Base-by-base conservation (phyloP, 148 eudicot species). In the Vaccinium myrtillus region DNA sequence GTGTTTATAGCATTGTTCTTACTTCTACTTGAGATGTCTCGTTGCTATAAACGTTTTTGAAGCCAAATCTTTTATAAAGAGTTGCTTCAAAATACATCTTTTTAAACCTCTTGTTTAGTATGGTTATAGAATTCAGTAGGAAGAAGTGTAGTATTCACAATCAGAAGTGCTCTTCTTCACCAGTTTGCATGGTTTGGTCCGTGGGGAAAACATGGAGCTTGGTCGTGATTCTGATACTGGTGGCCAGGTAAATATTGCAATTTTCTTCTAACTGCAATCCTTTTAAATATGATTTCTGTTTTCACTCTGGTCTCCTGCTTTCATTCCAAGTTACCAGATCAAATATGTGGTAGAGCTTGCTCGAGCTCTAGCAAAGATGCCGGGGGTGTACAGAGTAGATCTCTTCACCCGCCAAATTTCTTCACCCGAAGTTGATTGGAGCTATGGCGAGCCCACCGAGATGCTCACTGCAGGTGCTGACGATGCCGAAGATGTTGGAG, bases 181-280 rank as follows among this genome's bases (percentile, higher is more conserved):
- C 89, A 94, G 97, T 86, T 90, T 94, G 84, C 97, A 94, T 85
- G 97, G 97, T 81, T 85, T 94, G 80, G 97, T 94, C 69, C 95
- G 97, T 39, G 97, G 97, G 63, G 94, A 94, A 78, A 89, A 92
- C 59, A 94, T 91, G 97, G 97, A 94, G 88, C 97, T 94, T 79
- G 97, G 97, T 82, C 92, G 95, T 70, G 97, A 94, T 87, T 92
- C 94, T 79, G 95, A 94, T 79, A 94, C 97, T 19, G 97, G 97
- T 69, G 95, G 95, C 50, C 97, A 94, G 92, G 97, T 94, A 80
- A 78, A 55, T 51, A 55, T 55, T 55, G 6, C 84, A 51, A 23
- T n/a, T 11, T 82, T 51, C 77, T 61, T 5, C 15, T 16, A 61
- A 81, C 16, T n/a, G 43, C 25, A 2, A 7, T 15, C 61, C 65